Conservation (phyloP, 345 rosid species). For the Mercurialis annua region DNA sequence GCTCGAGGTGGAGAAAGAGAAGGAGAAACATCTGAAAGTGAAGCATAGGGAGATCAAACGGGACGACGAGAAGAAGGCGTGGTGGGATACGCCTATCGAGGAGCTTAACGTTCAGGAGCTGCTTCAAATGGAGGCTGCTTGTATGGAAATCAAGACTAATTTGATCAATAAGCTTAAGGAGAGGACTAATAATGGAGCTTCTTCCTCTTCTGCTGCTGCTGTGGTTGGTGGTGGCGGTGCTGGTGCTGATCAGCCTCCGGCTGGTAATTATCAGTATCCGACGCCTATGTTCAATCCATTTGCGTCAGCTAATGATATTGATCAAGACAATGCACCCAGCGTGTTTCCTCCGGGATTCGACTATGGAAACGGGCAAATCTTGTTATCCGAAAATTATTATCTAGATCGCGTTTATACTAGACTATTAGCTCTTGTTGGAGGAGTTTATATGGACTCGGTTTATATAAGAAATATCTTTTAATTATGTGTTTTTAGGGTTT, state of each 20-base stretch:
- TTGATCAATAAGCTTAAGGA: background rate
- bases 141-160: background rate
- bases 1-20: constrained; percentile 21
- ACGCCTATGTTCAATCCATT: background rate
- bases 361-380: background rate
- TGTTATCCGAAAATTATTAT: too few species aligned
- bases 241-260: background rate
- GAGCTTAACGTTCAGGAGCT: constrained; percentile 16
- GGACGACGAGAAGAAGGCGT: background rate
- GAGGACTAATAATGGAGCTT: background rate
- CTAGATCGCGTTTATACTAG: too few species aligned
- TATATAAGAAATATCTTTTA: too few species aligned
- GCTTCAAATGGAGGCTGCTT: background rate
- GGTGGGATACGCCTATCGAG: constrained; percentile 28
- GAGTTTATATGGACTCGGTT: too few species aligned
- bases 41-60: background rate
- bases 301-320: background rate
- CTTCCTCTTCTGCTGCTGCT: background rate
- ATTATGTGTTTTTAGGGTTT: too few species aligned
- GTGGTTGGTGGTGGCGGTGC: background rate
- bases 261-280: background rate
- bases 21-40: constrained; percentile 2
- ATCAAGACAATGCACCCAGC: background rate
- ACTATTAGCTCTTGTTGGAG: too few species aligned
- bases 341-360: background rate